A percentile compares a stretch with the other conserved stretches of the same genome.
Conservation (phyloP, 2,329 filamentous ascomycete species). For the Apiospora rasikravindrae region DNA sequence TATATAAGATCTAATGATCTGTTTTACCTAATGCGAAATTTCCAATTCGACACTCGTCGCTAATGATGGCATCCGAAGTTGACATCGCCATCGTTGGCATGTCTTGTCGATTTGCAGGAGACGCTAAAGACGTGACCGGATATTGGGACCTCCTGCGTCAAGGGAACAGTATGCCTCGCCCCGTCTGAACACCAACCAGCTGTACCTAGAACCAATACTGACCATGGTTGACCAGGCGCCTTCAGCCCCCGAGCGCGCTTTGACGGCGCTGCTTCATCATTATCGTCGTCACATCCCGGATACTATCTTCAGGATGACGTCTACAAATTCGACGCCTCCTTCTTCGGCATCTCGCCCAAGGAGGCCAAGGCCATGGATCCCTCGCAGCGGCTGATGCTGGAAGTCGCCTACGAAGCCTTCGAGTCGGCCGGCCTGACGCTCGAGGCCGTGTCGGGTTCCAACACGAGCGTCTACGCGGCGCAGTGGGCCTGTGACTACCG, state of each 20-base stretch:
- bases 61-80: slow-evolving; percentile 25
- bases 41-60: background rate
- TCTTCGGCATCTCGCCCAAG: slow-evolving; percentile 33
- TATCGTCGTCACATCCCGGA: slow-evolving; percentile 32
- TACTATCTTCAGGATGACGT: slow-evolving; percentile 37
- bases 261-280: slow-evolving; percentile 30
- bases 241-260: slow-evolving; percentile 41
- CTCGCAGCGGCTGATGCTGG: slow-evolving; percentile 30
- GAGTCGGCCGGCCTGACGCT: slow-evolving; percentile 68
- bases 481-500: slow-evolving; percentile 43
- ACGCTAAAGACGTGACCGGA: slow-evolving; percentile 36
- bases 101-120: slow-evolving; percentile 38
- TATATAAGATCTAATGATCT: background rate
- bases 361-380: slow-evolving; percentile 34
- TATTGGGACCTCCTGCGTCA: slow-evolving; percentile 39
- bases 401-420: slow-evolving; percentile 55
- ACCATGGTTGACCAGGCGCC: slow-evolving; percentile 26
- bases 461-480: slow-evolving; percentile 40
- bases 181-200: slow-evolving; percentile 30
- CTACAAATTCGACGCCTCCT: slow-evolving; percentile 33
- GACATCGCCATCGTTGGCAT: slow-evolving; percentile 40
- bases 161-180: slow-evolving; percentile 28
- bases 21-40: background rate
- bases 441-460: slow-evolving; percentile 41
- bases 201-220: slow-evolving; percentile 39